Conservation (phyloP, 2,329 filamentous ascomycete species). For the Phyllosticta capitalensis region DNA sequence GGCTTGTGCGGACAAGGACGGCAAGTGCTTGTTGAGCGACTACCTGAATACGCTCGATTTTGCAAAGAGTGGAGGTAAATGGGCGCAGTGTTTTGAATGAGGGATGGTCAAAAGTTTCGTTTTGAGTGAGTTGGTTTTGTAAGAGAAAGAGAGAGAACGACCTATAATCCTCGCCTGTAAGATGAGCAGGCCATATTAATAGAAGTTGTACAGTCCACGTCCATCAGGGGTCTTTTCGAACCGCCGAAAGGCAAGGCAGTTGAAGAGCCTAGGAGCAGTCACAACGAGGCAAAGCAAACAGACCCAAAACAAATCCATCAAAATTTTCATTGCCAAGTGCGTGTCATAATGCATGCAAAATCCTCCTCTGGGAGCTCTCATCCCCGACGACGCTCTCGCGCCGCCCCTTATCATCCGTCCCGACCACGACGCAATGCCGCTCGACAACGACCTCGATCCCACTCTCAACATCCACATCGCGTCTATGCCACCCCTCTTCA, state of each 20-base stretch:
- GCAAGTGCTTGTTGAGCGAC: constrained; percentile 57
- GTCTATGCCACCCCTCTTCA: neutral
- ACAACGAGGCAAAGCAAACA: too few relatives aligned
- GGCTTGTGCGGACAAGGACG: constrained; percentile 60
- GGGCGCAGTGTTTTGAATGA: constrained; percentile 51
- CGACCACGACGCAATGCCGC: neutral
- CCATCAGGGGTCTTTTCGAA: too few relatives aligned
- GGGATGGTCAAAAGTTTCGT: neutral
- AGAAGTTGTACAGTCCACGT: too few relatives aligned
- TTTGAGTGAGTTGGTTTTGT: neutral
- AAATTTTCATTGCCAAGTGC: neutral
- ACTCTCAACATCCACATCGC: neutral
- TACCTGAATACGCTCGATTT: constrained; percentile 72
- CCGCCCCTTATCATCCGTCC: neutral
- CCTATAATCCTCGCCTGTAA: too few relatives aligned
- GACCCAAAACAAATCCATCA: neutral
- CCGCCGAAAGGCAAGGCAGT: too few relatives aligned
- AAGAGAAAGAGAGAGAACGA: neutral
- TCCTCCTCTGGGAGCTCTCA: neutral
- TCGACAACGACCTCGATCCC: neutral
- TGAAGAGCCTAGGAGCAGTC: too few relatives aligned
- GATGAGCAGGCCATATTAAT: too few relatives aligned
- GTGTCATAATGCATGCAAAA: neutral
- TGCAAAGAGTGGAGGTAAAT: constrained; percentile 60
- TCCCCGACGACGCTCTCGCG: neutral